Conservation (phyloP, 345 rosid genomes). For the Reutealis trisperma region DNA sequence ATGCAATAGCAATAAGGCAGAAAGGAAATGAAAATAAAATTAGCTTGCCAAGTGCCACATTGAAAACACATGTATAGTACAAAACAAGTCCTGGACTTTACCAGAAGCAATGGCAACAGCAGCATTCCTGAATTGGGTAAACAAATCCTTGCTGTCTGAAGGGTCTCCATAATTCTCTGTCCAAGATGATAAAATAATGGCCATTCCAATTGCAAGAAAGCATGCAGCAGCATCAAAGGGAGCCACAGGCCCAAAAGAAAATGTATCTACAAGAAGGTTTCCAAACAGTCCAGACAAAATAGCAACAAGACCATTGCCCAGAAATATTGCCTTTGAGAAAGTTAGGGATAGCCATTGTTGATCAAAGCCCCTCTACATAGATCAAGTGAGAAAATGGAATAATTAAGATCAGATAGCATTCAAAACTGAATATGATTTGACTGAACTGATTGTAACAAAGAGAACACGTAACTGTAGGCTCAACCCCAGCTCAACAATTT, state of each 20-base stretch:
- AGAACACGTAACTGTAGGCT: not conserved
- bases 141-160: constrained; percentile 62
- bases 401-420: not conserved
- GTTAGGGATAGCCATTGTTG: constrained; percentile 71
- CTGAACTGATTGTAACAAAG: not conserved
- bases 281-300: constrained; percentile 65
- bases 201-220: constrained; percentile 71
- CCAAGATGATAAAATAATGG: constrained; percentile 57
- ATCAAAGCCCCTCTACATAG: constrained; percentile 57
- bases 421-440: not conserved
- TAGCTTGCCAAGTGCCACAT: not conserved
- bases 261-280: constrained; percentile 56
- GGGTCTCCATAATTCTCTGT: constrained; percentile 68
- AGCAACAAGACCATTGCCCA: constrained; percentile 70
- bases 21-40: not conserved
- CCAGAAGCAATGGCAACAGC: constrained; percentile 39
- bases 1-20: not conserved
- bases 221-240: constrained; percentile 78
- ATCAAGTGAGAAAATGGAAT: not conserved
- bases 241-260: constrained; percentile 63
- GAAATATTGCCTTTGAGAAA: constrained; percentile 77
- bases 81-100: constrained; percentile 4
- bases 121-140: constrained; percentile 39
- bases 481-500: not conserved
- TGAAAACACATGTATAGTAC: not conserved